Evolutionary conservation across 2,329 filamentous ascomycete genomes (phyloP).

Genomic region (Furcasterigmium sp.): DNA sequence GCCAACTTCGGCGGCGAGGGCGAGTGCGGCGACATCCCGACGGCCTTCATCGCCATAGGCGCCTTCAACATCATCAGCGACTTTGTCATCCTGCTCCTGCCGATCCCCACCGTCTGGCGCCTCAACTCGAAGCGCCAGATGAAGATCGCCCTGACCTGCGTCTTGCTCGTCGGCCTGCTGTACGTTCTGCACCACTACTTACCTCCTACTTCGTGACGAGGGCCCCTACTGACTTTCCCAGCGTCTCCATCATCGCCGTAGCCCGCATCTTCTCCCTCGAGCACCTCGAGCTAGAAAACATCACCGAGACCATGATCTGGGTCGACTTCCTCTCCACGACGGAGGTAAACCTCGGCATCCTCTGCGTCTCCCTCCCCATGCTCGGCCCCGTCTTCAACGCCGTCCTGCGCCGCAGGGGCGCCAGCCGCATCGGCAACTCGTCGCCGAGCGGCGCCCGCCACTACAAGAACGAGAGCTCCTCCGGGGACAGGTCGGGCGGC

Average conservation of each 20-base stretch:
- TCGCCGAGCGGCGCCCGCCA: too few relatives aligned
- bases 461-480: too few relatives aligned
- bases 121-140: slow-evolving; percentile 14
- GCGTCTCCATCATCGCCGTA: slow-evolving; percentile 15
- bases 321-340: slow-evolving; percentile 16
- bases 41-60: slow-evolving; percentile 30
- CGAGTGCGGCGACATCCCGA: slow-evolving; percentile 26
- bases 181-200: slow-evolving; percentile 3
- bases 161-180: slow-evolving; percentile 20
- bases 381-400: slow-evolving; percentile 2
- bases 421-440: too few relatives aligned
- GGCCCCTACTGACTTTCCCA: slow-evolving; percentile 1
- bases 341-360: slow-evolving; percentile 15
- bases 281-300: slow-evolving; percentile 16
- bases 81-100: slow-evolving; percentile 6
- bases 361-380: slow-evolving; percentile 16
- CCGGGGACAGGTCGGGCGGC: too few relatives aligned
- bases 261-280: slow-evolving; percentile 15
- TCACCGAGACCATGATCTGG: slow-evolving; percentile 16
- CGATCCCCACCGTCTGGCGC: slow-evolving; percentile 4
- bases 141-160: slow-evolving; percentile 19
- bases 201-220: neutral
- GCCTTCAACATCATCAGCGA: slow-evolving; percentile 29
- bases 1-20: slow-evolving; percentile 15
- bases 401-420: too few relatives aligned